Evolutionary conservation across 2,329 filamentous ascomycete genomes (phyloP).

Genomic region (Kalaharituber pfeilii): DNA sequence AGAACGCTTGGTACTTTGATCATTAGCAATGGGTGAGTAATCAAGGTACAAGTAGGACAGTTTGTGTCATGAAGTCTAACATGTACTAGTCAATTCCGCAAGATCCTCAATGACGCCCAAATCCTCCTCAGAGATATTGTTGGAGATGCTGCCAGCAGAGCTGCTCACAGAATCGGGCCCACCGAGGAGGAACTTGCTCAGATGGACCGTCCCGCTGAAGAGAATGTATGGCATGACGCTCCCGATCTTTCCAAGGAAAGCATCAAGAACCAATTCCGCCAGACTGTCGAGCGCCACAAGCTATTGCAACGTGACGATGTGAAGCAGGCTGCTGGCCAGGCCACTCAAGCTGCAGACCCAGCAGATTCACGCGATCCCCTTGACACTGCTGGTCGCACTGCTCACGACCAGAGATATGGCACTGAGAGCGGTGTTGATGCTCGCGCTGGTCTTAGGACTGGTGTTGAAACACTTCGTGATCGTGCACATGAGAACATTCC

Average conservation of each 20-base stretch:
- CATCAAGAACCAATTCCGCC: conserved; percentile 50
- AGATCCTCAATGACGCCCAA: conserved; percentile 51
- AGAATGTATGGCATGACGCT: conserved; percentile 85
- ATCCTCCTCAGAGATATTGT: conserved; percentile 77
- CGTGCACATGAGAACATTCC: conserved; percentile 46
- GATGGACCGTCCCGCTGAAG: conserved; percentile 68
- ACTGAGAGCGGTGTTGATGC: conserved; percentile 36
- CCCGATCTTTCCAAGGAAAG: conserved; percentile 56
- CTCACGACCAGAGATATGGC: conserved; percentile 34
- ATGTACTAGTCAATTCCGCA: conserved; percentile 26
- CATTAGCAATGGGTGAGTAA: conserved; percentile 80
- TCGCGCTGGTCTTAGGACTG: conserved; percentile 25
- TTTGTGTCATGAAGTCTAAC: neutral
- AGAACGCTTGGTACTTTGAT: conserved; percentile 75
- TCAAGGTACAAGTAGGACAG: conserved; percentile 11
- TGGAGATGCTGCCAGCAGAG: conserved; percentile 69
- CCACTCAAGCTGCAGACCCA: conserved; percentile 40
- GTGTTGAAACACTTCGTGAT: conserved; percentile 33
- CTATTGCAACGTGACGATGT: conserved; percentile 40
- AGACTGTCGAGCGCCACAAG: conserved; percentile 38
- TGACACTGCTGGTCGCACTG: conserved; percentile 36
- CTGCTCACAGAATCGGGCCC: conserved; percentile 58
- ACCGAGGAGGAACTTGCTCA: conserved; percentile 57
- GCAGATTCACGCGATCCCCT: conserved; percentile 37
- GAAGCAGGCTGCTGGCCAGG: conserved; percentile 41